phyloP scores from a whole-genome alignment of 129 eudicot species.

The Centaurea solstitialis region DNA sequence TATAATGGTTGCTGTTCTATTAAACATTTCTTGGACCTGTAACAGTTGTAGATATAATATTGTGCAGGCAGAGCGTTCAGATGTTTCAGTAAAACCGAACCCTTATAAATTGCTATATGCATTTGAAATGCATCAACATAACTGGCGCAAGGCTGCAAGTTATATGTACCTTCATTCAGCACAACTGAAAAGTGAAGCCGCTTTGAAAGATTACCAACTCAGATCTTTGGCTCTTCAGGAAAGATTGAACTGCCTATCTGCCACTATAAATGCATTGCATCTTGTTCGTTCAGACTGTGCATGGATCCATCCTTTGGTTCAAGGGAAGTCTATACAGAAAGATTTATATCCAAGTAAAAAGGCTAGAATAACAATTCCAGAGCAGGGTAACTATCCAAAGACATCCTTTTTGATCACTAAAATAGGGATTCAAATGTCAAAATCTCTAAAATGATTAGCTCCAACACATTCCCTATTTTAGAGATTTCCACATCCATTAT shows the following conservation, averaged over 20 bases:
- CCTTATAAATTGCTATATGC: constrained; percentile 85
- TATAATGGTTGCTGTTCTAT: background rate
- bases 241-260: constrained; percentile 80
- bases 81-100: constrained; percentile 75
- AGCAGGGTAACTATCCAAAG: constrained; percentile 49
- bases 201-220: constrained; percentile 57
- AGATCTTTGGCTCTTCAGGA: constrained; percentile 76
- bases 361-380: constrained; percentile 58
- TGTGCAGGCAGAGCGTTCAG: constrained; percentile 85
- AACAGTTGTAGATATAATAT: background rate
- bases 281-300: constrained; percentile 88
- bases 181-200: constrained; percentile 64
- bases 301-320: constrained; percentile 67
- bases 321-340: constrained; percentile 44
- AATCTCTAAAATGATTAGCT: too few species aligned
- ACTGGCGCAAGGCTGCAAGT: constrained; percentile 92
- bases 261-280: constrained; percentile 92
- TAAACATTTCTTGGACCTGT: background rate
- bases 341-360: constrained; percentile 70
- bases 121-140: constrained; percentile 89
- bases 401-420: constrained; percentile 5
- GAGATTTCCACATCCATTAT: too few species aligned
- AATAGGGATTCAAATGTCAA: too few species aligned
- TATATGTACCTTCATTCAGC: constrained; percentile 72
- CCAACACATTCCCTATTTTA: too few species aligned